Conservation (phyloP, 306 rosid genomes). For the Sesbania bispinosa region DNA sequence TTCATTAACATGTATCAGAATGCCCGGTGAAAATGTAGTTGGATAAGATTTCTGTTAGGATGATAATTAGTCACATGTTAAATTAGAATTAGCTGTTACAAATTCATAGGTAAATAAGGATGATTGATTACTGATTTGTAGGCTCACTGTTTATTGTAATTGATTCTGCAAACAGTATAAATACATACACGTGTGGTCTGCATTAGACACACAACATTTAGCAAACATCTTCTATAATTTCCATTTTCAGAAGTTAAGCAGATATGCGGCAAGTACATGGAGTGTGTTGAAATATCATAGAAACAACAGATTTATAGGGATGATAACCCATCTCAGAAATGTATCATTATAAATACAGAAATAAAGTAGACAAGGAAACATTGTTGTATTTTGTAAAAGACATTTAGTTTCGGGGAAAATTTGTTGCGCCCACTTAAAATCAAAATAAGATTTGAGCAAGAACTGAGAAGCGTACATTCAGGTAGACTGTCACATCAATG, state of each 20-base stretch:
- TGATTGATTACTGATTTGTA: too few relatives aligned
- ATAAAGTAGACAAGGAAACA: background rate
- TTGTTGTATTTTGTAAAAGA: background rate
- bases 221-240: too few relatives aligned
- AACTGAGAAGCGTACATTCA: constrained; percentile 63
- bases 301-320: background rate
- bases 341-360: background rate
- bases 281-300: background rate
- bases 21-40: background rate
- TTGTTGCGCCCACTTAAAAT: background rate
- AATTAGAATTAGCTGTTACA: too few relatives aligned
- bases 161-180: too few relatives aligned
- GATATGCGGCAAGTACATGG: background rate
- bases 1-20: background rate
- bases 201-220: too few relatives aligned
- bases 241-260: background rate
- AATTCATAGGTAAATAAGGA: too few relatives aligned
- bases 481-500: constrained; percentile 94
- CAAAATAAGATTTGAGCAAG: background rate
- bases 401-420: background rate
- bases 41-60: too few relatives aligned
- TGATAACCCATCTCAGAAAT: background rate
- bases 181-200: too few relatives aligned
- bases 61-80: too few relatives aligned
- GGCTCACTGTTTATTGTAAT: too few relatives aligned